These are phyloP conservation scores for Striga asiatica DNA, from an alignment of 257 asterid species.

Conservation along the genomic window DNA sequence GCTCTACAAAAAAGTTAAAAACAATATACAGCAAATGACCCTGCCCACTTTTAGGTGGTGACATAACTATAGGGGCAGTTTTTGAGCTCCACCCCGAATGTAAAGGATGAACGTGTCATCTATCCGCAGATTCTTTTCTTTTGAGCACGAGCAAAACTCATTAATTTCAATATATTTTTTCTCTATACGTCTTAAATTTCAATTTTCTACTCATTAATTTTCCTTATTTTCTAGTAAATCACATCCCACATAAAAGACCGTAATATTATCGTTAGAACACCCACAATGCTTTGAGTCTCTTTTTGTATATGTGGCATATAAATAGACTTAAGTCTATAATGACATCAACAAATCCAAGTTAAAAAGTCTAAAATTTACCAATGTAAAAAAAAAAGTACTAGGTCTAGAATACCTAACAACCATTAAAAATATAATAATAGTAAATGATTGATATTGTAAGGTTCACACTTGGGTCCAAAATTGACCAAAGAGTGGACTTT, in stretches of 20 bases:
- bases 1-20: not conserved
- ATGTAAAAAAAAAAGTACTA: too few species aligned
- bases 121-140: conserved; percentile 15
- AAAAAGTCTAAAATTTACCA: too few species aligned
- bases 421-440: too few species aligned
- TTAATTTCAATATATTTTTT: too few species aligned
- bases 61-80: not conserved
- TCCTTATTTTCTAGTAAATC: not conserved
- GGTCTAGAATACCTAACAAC: too few species aligned
- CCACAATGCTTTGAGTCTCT: too few species aligned
- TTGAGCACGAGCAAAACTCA: conserved; percentile 4
- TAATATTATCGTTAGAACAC: not conserved
- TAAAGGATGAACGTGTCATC: conserved; percentile 31
- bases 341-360: not conserved
- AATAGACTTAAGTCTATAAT: too few species aligned
- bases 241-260: not conserved
- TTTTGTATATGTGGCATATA: too few species aligned
- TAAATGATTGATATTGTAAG: too few species aligned
- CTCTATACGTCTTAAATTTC: not conserved
- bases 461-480: too few species aligned
- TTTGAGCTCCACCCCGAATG: conserved; percentile 17
- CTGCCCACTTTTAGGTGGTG: conserved; percentile 12
- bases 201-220: not conserved
- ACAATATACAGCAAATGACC: not conserved
- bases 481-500: too few species aligned